Conservation (phyloP, 176 grass and related monocot genomes). For the Ensete glaucum region DNA sequence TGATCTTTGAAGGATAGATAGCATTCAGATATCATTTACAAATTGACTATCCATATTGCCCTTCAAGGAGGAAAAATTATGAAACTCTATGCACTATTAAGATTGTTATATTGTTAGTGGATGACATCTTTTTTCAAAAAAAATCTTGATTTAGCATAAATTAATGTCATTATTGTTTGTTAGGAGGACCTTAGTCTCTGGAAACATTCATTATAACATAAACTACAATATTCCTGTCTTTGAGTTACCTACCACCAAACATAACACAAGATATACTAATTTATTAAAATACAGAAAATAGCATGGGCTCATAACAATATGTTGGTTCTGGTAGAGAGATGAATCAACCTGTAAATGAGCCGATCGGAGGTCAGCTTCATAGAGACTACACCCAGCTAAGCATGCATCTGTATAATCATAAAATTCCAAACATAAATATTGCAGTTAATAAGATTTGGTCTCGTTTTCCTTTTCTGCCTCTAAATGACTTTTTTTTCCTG, state of each 20-base stretch:
- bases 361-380: constrained; percentile 69
- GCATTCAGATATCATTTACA: background rate
- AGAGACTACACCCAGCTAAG: constrained; percentile 49
- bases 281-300: background rate
- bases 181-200: background rate
- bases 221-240: background rate
- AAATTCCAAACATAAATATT: constrained; percentile 12
- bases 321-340: background rate
- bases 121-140: too few relatives aligned
- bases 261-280: background rate
- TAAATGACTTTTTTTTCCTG: constrained; percentile 10
- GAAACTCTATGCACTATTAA: too few relatives aligned
- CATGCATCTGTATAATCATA: constrained; percentile 62
- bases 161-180: background rate
- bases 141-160: background rate
- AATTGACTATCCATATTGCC: background rate
- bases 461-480: background rate
- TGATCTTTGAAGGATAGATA: background rate
- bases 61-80: background rate
- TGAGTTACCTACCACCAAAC: background rate
- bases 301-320: background rate
- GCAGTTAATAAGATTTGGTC: too few relatives aligned
- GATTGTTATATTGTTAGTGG: too few relatives aligned
- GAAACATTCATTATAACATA: background rate
- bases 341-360: constrained; percentile 73